Evolutionary conservation across 1,284 basidiomycete species (phyloP).

Genomic region (Melampsora allii-populina): DNA sequence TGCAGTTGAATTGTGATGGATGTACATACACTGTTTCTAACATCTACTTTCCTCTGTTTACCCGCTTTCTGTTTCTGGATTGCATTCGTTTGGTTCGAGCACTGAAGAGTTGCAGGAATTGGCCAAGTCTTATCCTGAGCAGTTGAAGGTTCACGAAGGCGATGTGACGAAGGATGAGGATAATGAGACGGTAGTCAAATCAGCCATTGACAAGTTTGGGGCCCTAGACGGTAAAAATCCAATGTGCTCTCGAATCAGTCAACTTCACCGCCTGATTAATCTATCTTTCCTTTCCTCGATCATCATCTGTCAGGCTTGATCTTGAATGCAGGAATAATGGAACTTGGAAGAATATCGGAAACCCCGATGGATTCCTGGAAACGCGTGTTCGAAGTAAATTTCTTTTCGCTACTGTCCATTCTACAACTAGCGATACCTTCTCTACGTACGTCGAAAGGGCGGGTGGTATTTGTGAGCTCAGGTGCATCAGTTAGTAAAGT

Average conservation of each 20-base stretch:
- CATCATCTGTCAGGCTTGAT: slow-evolving; percentile 14
- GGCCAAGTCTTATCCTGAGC: slow-evolving; percentile 1
- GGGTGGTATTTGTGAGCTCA: slow-evolving; percentile 37
- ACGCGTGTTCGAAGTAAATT: slow-evolving; percentile 33
- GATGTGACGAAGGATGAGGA: slow-evolving; percentile 20
- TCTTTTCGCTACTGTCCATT: slow-evolving; percentile 32
- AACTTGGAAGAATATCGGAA: slow-evolving; percentile 16
- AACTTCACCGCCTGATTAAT: neutral
- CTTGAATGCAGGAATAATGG: slow-evolving; percentile 32
- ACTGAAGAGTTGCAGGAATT: slow-evolving; percentile 21
- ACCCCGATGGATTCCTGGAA: slow-evolving; percentile 14
- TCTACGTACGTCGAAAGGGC: slow-evolving; percentile 1
- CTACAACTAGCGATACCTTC: slow-evolving; percentile 13
- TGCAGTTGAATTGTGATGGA: too few relatives aligned
- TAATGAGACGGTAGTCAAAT: slow-evolving; percentile 25
- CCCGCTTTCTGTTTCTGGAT: neutral
- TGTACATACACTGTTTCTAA: neutral
- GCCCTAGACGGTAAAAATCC: slow-evolving; percentile 18
- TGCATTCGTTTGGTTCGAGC: neutral
- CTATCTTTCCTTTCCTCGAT: neutral
- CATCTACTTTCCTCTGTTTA: neutral
- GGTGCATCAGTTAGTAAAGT: slow-evolving; percentile 16
- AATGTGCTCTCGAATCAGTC: neutral
- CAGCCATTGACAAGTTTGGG: slow-evolving; percentile 20
- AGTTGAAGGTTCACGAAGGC: slow-evolving; percentile 11